Evolutionary conservation across 305 asterid species (phyloP).

Genomic region (Rubia tinctorum): DNA sequence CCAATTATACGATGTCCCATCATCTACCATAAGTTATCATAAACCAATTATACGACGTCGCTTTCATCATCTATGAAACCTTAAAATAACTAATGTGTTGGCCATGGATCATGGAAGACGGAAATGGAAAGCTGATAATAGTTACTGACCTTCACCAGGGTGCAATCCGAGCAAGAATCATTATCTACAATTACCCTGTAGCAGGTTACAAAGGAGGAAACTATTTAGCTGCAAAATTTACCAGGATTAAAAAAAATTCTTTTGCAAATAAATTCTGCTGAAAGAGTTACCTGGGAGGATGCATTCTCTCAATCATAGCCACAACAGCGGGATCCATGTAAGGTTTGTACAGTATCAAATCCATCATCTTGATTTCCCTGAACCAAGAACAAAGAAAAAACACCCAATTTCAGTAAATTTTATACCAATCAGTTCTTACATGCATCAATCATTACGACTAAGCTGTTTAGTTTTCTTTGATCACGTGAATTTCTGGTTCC

Average conservation of each 20-base stretch:
- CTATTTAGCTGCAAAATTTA: neutral
- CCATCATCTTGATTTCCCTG: constrained; percentile 41
- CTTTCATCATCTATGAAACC: too few species aligned
- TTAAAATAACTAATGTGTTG: neutral
- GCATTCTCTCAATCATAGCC: constrained; percentile 61
- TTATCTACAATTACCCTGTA: constrained; percentile 82
- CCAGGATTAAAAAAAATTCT: neutral
- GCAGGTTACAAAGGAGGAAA: constrained; percentile 22
- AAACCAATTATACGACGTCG: too few species aligned
- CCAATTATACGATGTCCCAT: too few species aligned
- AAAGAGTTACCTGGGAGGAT: constrained; percentile 75
- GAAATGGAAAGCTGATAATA: too few species aligned
- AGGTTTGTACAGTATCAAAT: constrained; percentile 46
- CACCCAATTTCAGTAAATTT: neutral
- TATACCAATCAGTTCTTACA: neutral
- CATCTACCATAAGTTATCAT: neutral
- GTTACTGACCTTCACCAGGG: constrained; percentile 71
- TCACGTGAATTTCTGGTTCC: neutral
- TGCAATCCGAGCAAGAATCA: constrained; percentile 59
- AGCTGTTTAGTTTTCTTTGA: neutral
- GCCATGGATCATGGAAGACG: neutral
- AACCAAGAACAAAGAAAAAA: neutral
- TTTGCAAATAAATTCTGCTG: neutral
- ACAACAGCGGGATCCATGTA: constrained; percentile 60
- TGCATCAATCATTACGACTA: neutral